A percentile compares a stretch with the other conserved stretches of the same genome.
These are phyloP conservation scores for Aeschynomene evenia DNA, from an alignment of 306 rosid genomes.

Conservation along the genomic window DNA sequence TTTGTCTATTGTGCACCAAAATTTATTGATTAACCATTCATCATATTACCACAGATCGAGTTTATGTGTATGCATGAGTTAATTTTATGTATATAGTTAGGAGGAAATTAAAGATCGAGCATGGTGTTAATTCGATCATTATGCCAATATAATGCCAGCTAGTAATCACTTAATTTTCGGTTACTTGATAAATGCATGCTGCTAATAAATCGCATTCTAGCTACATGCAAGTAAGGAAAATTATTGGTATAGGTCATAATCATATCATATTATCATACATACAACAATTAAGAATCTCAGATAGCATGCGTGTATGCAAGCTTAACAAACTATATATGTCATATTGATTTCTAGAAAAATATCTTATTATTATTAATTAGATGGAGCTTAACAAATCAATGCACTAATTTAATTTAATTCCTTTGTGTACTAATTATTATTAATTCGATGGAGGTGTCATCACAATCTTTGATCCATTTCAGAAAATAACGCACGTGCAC, in stretches of 20 bases:
- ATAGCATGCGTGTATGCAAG: slow-evolving; percentile 18
- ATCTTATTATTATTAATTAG: not conserved
- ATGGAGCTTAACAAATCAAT: too few relatives aligned
- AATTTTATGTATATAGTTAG: not conserved
- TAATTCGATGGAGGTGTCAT: not conserved
- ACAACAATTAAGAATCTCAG: too few relatives aligned
- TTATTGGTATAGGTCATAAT: slow-evolving; percentile 21
- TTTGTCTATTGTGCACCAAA: too few relatives aligned
- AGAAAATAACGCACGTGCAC: not conserved
- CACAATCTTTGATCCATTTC: not conserved
- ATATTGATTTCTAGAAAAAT: not conserved
- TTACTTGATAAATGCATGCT: not conserved
- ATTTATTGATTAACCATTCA: too few relatives aligned
- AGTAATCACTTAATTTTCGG: not conserved
- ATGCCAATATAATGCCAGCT: not conserved
- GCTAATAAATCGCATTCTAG: not conserved
- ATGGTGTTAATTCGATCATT: not conserved
- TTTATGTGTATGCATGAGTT: not conserved
- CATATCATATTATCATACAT: too few relatives aligned
- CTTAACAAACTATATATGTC: not conserved
- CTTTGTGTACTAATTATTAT: too few relatives aligned
- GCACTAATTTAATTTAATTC: not conserved
- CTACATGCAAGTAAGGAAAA: not conserved
- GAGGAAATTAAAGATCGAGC: not conserved
- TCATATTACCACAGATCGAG: not conserved